Base-by-base conservation (phyloP, 768 basidiomycete genomes). In the Thelephora ganbajun region DNA sequence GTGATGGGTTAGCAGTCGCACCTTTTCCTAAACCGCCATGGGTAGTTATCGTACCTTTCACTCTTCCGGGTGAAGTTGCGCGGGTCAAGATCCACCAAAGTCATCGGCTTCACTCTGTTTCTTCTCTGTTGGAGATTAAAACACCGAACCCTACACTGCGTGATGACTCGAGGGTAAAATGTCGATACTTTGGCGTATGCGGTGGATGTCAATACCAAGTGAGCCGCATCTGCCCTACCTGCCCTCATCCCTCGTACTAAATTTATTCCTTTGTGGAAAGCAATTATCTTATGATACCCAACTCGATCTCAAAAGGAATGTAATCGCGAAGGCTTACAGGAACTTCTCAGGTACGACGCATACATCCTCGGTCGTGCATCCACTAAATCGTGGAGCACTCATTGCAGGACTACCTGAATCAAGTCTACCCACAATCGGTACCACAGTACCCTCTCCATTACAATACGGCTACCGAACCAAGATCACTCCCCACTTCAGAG, bases 161-260 rank as follows among this genome's bases (percentile, higher is more conserved):
- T 46, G 86, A 91, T 54, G 68, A 76, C 54, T 69, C 62, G 23
- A 67, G 76, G 19, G 73, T 86, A 0, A 68, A 71, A 51, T 98
- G 94, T 66, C 76, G 78, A 51, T 92, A 98, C 60, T 98, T 96
- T 66, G 84, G 84, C 0, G 68, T 66, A 35, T 98, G 93, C 62
- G 87, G 77, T 0, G 94, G 94, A 1, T 99, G 94, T 60, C 94
- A 98, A 62, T 90, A 91, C 60, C 92, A 96, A 69, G 88, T 83
- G 35, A 13, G 66, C 43, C 19, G 22, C 14, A 11, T 33, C 20
- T 33, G n/a, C 22, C 14, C 1, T 22, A 14, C 6, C 42, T 44
- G 3, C 22, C 20, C 16, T 19, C n/a, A 9, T 14, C 16, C 22
- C 22, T 11, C 3, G n/a, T 3, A 16, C 33, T 26, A 11, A 37